Conservation (phyloP, 140 eudicot species). For the Stevia rebaudiana region DNA sequence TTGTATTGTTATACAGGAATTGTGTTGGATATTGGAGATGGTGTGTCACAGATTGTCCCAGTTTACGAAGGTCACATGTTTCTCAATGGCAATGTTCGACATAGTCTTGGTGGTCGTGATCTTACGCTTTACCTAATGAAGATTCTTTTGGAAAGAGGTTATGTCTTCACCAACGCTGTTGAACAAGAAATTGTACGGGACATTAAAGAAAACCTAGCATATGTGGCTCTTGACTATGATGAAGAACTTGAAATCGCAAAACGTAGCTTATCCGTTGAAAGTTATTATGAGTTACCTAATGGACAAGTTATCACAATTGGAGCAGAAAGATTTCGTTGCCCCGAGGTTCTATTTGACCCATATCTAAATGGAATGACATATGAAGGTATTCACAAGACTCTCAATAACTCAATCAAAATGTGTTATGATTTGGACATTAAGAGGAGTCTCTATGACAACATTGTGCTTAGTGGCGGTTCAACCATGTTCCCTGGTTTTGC, state of each 20-base stretch:
- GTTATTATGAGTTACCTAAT: slow-evolving; percentile 50
- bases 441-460: slow-evolving; percentile 45
- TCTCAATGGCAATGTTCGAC: slow-evolving; percentile 41
- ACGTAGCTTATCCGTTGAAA: slow-evolving; percentile 33
- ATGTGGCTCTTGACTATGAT: slow-evolving; percentile 51
- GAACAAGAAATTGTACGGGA: slow-evolving; percentile 61
- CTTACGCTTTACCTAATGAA: slow-evolving; percentile 47
- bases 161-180: slow-evolving; percentile 50
- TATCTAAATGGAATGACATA: slow-evolving; percentile 47
- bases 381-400: slow-evolving; percentile 58
- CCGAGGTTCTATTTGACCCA: slow-evolving; percentile 30
- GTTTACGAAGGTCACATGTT: slow-evolving; percentile 44
- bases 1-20: slow-evolving; percentile 28
- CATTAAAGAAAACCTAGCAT: slow-evolving; percentile 52
- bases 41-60: slow-evolving; percentile 50
- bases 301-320: slow-evolving; percentile 57
- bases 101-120: slow-evolving; percentile 50
- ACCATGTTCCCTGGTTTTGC: slow-evolving; percentile 4
- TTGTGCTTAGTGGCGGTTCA: slow-evolving; percentile 64
- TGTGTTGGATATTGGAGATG: slow-evolving; percentile 55
- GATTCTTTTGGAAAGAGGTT: slow-evolving; percentile 48
- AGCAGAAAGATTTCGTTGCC: slow-evolving; percentile 44
- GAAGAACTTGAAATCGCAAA: slow-evolving; percentile 46
- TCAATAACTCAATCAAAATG: slow-evolving; percentile 55
- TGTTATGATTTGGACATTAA: slow-evolving; percentile 49